Evolutionary conservation across 2,329 filamentous ascomycete species (phyloP).

Genomic region (Aureobasidium sp.): DNA sequence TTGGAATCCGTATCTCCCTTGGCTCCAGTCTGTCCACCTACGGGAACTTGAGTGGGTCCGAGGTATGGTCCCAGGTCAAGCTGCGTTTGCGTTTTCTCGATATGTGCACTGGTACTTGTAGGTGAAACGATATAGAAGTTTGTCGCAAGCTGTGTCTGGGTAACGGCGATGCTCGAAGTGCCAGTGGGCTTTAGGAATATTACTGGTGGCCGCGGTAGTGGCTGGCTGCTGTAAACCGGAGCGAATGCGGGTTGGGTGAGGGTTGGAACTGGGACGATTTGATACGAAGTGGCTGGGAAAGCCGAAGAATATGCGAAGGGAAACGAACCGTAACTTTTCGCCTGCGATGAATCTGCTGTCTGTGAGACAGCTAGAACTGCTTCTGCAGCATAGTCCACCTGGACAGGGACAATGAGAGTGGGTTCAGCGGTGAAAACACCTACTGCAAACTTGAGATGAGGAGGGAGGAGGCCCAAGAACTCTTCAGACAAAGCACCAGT

Average conservation of each 20-base stretch:
- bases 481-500: slow-evolving; percentile 18
- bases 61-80: not conserved
- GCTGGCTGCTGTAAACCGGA: not conserved
- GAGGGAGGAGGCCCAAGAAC: slow-evolving; percentile 13
- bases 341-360: not conserved
- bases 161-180: not conserved
- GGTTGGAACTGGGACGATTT: not conserved
- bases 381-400: slow-evolving; percentile 27
- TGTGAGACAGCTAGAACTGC: slow-evolving; percentile 15
- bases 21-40: not conserved
- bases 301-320: not conserved
- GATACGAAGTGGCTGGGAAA: not conserved
- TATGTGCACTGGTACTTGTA: not conserved
- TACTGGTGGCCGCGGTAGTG: slow-evolving; percentile 10
- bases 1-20: not conserved
- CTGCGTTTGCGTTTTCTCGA: not conserved
- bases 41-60: not conserved
- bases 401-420: slow-evolving; percentile 35
- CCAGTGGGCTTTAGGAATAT: slow-evolving; percentile 15
- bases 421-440: slow-evolving; percentile 32
- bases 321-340: not conserved
- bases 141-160: not conserved
- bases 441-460: slow-evolving; percentile 18
- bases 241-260: not conserved
- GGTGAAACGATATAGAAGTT: slow-evolving; percentile 8